Conservation (phyloP, 2,329 filamentous ascomycete genomes). For the Pyrenophora graminea region DNA sequence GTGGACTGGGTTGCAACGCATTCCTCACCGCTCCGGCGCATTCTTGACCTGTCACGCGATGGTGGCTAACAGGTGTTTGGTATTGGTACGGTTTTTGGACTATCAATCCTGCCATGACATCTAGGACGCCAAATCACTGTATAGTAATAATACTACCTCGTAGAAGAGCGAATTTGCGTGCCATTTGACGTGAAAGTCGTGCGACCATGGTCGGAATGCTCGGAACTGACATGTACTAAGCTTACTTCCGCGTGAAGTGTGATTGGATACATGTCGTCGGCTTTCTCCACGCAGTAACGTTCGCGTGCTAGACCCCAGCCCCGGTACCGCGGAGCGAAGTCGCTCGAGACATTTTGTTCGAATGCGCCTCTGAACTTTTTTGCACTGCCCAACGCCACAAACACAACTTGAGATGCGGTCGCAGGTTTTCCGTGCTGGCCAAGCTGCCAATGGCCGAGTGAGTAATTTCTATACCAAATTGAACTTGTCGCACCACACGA, state of each 20-base stretch:
- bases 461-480: conserved; percentile 13
- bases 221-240: not conserved
- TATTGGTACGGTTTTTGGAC: conserved; percentile 1
- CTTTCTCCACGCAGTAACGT: conserved; percentile 19
- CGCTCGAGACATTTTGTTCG: conserved; percentile 36
- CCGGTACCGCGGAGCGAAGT: conserved; percentile 26
- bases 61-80: not conserved
- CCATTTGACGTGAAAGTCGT: not conserved
- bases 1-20: conserved; percentile 1
- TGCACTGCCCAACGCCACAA: conserved; percentile 21
- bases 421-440: conserved; percentile 38
- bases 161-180: not conserved
- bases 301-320: conserved; percentile 16
- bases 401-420: conserved; percentile 40
- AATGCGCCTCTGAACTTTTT: conserved; percentile 19
- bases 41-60: not conserved
- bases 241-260: conserved; percentile 10
- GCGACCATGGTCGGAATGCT: no score
- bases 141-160: not conserved
- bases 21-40: conserved; percentile 6
- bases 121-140: conserved; percentile 13
- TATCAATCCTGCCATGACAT: conserved; percentile 4
- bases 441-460: conserved; percentile 40
- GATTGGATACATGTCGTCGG: conserved; percentile 29
- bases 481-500: not conserved